Evolutionary conservation across 148 eudicot genomes (phyloP), one percentile per base, ranked within the genome.

Genomic region (Persicaria maculosa): DNA sequence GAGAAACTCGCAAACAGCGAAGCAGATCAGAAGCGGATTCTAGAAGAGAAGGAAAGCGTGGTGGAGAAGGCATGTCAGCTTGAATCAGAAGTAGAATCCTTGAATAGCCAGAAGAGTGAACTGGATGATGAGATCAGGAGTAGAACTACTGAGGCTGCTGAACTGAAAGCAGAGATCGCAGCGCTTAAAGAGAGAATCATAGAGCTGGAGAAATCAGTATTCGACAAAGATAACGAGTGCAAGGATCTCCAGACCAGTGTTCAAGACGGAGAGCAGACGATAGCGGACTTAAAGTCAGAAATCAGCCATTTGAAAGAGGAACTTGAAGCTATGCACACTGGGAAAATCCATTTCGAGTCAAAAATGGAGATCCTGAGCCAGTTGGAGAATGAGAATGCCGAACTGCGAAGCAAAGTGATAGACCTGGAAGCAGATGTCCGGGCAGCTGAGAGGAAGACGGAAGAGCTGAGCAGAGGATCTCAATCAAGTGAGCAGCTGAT

Each of bases 401-500:
- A 86, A 73, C 68, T 90, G 71, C 77, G 54, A 4, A 79, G 58
- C 54, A 85, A 83, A 72, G 52, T 83, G 12, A 76, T 78, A 44
- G 79, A 87, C 64, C 85, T 85, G 55, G 78, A 83, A 71, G 78
- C 45, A 67, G 74, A 82, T 25, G 72, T 87, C 52, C 87, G 84
- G 69, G 74, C 79, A 10, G 83, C 87, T 15, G 93, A 94, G 19
- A 82, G 84, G 64, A 94, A 86, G 64, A 76, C 82, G 48, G 96
- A 90, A 48, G 97, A 93, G 61, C 82, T 87, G 45, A 88, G 86
- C 0, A 85, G 81, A 50, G 97, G 84, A 69, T 86, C 83, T 52
- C 72, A 82, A 53, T 78, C 84, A 11, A 93, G 88, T 77, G 85
- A 84, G 57, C 78, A 77, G 76, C 81, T 75, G 46, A 81, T 85